phyloP scores from a whole-genome alignment of 257 asterid genomes.

The Scutellaria galericulata region DNA sequence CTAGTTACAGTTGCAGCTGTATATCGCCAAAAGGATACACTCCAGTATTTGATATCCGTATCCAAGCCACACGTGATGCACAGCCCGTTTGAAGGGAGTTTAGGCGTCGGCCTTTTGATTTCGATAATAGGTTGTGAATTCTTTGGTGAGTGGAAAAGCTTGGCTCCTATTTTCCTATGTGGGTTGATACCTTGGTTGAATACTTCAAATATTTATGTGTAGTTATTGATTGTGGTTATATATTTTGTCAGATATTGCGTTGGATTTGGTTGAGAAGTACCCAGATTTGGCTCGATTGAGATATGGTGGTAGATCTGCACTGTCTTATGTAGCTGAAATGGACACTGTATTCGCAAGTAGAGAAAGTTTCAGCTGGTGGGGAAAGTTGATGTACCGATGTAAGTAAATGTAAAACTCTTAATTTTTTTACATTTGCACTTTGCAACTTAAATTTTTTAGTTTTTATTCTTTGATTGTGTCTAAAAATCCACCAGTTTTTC shows the following conservation, averaged over 20 bases:
- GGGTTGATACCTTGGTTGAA: too few species aligned
- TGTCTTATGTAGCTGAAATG: not conserved
- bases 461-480: not conserved
- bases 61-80: not conserved
- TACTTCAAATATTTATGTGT: too few species aligned
- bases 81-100: not conserved
- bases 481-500: too few species aligned
- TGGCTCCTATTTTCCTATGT: too few species aligned
- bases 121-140: not conserved
- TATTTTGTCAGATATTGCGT: constrained; percentile 29
- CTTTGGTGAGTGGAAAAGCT: not conserved
- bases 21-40: not conserved
- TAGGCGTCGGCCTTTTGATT: not conserved
- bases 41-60: not conserved
- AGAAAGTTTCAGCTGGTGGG: not conserved
- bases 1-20: not conserved
- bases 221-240: too few species aligned
- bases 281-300: constrained; percentile 9
- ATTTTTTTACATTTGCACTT: too few species aligned
- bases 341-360: not conserved
- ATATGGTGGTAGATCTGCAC: not conserved
- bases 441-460: too few species aligned
- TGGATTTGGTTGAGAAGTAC: constrained; percentile 27
- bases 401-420: not conserved
- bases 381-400: not conserved